Base-by-base conservation (phyloP, 2,329 filamentous ascomycete species). In the Incumbomyces delicatus region DNA sequence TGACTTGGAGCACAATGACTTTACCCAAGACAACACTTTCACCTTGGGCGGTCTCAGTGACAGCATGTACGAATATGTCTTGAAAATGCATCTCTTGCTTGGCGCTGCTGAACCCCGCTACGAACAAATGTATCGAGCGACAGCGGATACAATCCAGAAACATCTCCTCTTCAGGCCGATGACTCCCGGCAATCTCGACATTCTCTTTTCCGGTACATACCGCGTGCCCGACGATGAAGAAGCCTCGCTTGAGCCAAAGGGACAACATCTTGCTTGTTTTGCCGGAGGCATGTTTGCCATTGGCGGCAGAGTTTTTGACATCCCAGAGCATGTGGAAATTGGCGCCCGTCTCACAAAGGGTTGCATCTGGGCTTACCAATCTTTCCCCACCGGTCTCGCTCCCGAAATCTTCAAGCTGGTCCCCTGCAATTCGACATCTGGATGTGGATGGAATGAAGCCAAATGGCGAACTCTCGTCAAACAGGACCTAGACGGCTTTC, bases 81-180 rank as follows among this genome's bases (percentile, higher is more conserved):
- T 74, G 0, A 77, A 78, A 60, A 70, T 88, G 68, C 90, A 6
- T 74, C 16, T 30, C 10, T 22, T 94, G 2, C 75, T 94, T 1
- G 85, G 86, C 46, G 87, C 87, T 1, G 70, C 80, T 1, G 77
- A 81, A 50, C 34, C 47, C 31, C 49, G 54, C 30, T 92, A 94
- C 62, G 71, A 74, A 50, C 74, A 74, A 14, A 75, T 94, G 62
- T 72, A 71, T 47, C 60, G 65, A 45, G 62, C 58, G 32, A 59
- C 67, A n/a, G 66, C 69, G 53, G 57, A 66, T 10, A 52, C 63
- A 5, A 60, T 62, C 12, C 64, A 65, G 39, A 60, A 68, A 37
- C 59, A 74, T 54, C 65, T 67, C 3, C 53, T 76, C 1, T 76
- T 67, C 57, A 66, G 71, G 8, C 72, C 74, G 1, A 73, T 75